Evolutionary conservation across 768 basidiomycete genomes (phyloP).

Genomic region (Sporobolomyces roseus): DNA sequence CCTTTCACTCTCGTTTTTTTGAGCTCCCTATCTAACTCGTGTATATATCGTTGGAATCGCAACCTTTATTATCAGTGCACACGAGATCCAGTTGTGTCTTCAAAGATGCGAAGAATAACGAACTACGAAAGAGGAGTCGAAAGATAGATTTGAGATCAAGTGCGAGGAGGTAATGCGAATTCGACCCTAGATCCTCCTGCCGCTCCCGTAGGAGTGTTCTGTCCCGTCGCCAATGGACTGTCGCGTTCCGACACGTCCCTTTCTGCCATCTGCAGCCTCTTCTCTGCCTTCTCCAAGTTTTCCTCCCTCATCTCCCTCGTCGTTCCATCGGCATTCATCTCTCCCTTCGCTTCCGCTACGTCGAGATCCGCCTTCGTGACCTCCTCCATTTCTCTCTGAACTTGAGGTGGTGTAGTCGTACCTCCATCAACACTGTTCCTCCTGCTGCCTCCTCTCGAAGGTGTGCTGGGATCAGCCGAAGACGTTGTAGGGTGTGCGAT

Average conservation of each 20-base stretch:
- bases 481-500: too few relatives aligned
- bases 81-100: too few relatives aligned
- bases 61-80: too few relatives aligned
- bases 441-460: conserved; percentile 8
- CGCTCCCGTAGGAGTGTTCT: too few relatives aligned
- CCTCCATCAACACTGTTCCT: not conserved
- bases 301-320: not conserved
- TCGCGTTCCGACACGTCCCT: too few relatives aligned
- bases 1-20: too few relatives aligned
- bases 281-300: not conserved
- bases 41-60: too few relatives aligned
- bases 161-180: conserved; percentile 1
- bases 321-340: not conserved
- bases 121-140: too few relatives aligned
- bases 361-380: not conserved
- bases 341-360: not conserved
- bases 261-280: not conserved
- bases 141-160: too few relatives aligned
- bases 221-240: too few relatives aligned
- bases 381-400: not conserved
- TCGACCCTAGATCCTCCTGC: conserved; percentile 11
- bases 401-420: not conserved
- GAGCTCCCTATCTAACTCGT: too few relatives aligned
- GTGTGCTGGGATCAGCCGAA: not conserved
- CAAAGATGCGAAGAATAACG: not conserved